Evolutionary conservation across 129 eudicot genomes (phyloP), one percentile per base, ranked within the genome.

Genomic region (Lactuca saligna): DNA sequence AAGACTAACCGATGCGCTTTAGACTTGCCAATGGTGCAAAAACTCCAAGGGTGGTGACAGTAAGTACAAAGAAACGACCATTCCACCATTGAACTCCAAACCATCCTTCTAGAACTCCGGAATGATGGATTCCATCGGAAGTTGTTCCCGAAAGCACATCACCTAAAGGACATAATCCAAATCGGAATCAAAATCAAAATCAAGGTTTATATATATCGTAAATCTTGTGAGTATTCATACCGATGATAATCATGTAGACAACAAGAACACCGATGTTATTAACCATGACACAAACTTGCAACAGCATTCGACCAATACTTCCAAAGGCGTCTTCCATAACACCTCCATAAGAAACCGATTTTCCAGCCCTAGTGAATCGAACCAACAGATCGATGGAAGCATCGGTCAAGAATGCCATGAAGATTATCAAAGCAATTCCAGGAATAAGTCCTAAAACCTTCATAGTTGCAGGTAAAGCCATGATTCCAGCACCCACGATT

Each of bases 101-200:
- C 99, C 99, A 93, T 44, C 89, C 91, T 79, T 93, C 90, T 51
- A 93, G 61, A 9, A 93, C 99, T 75, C 99, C 99, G 6, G 91
- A 77, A 68, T 93, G 99, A 75, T 89, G 97, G 73, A 82, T 51
- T 31, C 95, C 97, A 68, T 70, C 80, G 5, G 95, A 81, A 61
- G 90, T 81, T 69, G 99, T 89, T 75, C 99, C 99, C 63, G 97
- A 79, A 59, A 89, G 90, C 79, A 93, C 99, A 82, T 93, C 99
- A 57, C 97, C 99, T 69, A 41, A 57, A 58, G 37, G 49, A 72
- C 42, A 72, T 17, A 71, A 69, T 37, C 33, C 55, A 31, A 49
- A 60, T 57, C 35, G 31, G 35, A 50, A 49, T 33, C 66, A 61
- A 38, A 17, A 65, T 55, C 55, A 56, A 54, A 3, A 38, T 73